Evolutionary conservation across 805 yeast genomes (phyloP), one percentile per base, ranked within the genome.

Genomic region (Candida dajiaensis): DNA sequence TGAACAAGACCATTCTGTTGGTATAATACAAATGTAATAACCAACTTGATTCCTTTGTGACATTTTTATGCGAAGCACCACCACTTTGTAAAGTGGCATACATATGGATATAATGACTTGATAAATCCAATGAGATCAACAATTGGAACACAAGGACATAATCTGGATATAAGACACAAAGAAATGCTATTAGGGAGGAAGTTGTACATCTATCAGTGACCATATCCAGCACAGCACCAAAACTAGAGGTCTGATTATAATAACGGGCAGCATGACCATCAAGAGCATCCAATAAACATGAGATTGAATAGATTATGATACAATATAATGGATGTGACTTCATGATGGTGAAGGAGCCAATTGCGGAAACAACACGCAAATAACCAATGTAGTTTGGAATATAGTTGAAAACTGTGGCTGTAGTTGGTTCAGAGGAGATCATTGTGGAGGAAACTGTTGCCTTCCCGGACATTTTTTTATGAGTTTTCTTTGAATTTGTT

Each of bases 101-200:
- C 99, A 94, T 94, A 70, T 94, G 99, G 86, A 94, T 87, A 70
- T 94, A 94, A 65, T 94, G 99, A 44, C 95, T 85, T 2, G 97
- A 89, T 58, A 94, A 75, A 61, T 86, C 95, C 57, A 94, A 72
- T 11, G 95, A 85, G 43, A 90, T 81, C 56, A 94, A 73, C 22
- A 87, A 56, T 69, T 94, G 99, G 82, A 92, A 90, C 40, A 53
- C 49, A 18, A 56, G 45, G 20, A 58, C 73, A 67, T 73, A 85
- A 28, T 66, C 57, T 8, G 97, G 97, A 61, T 87, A 92, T 41
- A 85, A 71, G 33, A 86, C 81, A 54, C 94, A 80, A 48, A 94
- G 72, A 65, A 78, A 94, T 64, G 95, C 89, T 55, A 94, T 81
- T 59, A 94, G 75, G n/a, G 96, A 85, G 13, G 95, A 80, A 0